phyloP scores from a whole-genome alignment of 805 yeast species.

The Kazachstania africana region DNA sequence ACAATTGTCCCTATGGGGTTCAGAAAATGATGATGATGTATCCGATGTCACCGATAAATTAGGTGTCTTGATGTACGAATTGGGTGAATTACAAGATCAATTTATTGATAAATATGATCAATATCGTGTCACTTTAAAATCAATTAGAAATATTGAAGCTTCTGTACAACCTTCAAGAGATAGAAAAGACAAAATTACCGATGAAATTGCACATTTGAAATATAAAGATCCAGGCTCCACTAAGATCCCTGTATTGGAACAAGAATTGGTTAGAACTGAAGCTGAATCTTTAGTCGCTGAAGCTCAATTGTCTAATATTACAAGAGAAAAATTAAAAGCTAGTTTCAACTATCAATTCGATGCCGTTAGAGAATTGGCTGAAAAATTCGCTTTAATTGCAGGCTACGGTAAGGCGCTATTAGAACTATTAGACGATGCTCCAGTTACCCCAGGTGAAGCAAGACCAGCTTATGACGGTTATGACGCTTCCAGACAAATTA shows the following conservation, averaged over 20 bases:
- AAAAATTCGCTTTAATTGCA: conserved; percentile 92
- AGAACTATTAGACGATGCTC: conserved; percentile 90
- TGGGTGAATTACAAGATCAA: conserved; percentile 97
- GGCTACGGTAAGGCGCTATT: conserved; percentile 97
- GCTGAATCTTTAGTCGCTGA: conserved; percentile 98
- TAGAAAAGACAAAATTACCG: conserved; percentile 94
- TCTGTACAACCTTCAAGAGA: conserved; percentile 97
- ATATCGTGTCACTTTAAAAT: conserved; percentile 90
- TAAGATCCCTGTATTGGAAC: conserved; percentile 89
- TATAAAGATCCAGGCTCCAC: conserved; percentile 98
- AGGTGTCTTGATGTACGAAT: conserved; percentile 89
- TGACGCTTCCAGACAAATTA: conserved; percentile 95
- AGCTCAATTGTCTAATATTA: conserved; percentile 95
- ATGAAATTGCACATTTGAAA: conserved; percentile 93
- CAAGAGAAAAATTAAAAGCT: conserved; percentile 95
- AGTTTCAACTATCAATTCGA: conserved; percentile 96
- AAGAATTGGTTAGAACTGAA: conserved; percentile 97
- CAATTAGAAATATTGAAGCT: conserved; percentile 91
- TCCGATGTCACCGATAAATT: conserved; percentile 94
- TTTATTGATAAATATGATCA: conserved; percentile 97
- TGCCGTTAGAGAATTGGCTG: conserved; percentile 87
- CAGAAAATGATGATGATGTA: conserved; percentile 93
- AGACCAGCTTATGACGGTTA: conserved; percentile 97
- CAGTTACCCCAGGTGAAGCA: conserved; percentile 98
- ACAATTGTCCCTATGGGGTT: conserved; percentile 97